phyloP scores from a whole-genome alignment of 2,329 filamentous ascomycete genomes.

The Trichoderma sp. region DNA sequence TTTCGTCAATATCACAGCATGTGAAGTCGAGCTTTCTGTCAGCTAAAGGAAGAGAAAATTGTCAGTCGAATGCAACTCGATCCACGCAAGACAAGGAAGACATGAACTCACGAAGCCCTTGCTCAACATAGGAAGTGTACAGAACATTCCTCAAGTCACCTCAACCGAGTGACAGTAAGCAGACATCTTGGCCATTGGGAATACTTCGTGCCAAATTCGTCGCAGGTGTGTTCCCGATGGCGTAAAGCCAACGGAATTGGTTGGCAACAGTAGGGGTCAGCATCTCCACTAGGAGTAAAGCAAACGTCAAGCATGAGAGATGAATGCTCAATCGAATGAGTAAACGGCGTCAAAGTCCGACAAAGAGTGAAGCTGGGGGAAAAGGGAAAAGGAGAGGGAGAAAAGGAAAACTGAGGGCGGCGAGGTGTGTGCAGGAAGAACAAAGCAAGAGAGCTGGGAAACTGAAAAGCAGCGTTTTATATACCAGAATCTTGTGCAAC shows the following conservation, averaged over 20 bases:
- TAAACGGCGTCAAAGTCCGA: neutral
- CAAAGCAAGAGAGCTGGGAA: too few relatives aligned
- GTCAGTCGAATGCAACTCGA: neutral
- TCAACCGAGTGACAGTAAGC: slow-evolving; percentile 53
- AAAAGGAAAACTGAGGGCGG: neutral
- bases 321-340: neutral
- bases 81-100: too few relatives aligned
- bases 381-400: neutral
- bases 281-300: slow-evolving; percentile 28
- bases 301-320: fast-evolving
- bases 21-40: slow-evolving; percentile 51
- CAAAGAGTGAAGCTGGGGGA: neutral
- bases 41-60: slow-evolving; percentile 26
- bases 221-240: slow-evolving; percentile 54
- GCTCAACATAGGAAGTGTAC: slow-evolving; percentile 48
- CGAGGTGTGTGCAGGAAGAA: neutral
- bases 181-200: slow-evolving; percentile 47
- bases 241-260: slow-evolving; percentile 39
- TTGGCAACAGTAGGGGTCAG: slow-evolving; percentile 36
- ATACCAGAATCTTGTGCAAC: neutral
- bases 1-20: slow-evolving; percentile 51
- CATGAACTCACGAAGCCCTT: slow-evolving; percentile 34
- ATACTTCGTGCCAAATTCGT: slow-evolving; percentile 46
- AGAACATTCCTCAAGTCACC: slow-evolving; percentile 56
- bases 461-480: neutral